phyloP scores from a whole-genome alignment of 306 rosid species.

The Cicer cuneatum region DNA sequence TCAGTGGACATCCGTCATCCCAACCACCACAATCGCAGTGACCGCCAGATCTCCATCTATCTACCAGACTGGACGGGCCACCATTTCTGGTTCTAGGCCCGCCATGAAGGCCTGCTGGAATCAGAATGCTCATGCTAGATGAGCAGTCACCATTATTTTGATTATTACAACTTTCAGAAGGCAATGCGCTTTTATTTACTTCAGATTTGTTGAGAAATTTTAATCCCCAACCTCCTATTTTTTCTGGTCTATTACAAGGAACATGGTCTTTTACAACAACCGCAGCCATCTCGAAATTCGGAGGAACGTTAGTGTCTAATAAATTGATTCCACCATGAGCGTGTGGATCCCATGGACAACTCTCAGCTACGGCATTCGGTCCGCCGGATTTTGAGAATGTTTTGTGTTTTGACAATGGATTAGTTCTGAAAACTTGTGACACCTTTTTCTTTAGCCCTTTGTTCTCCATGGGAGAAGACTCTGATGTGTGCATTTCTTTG shows the following conservation, averaged over 20 bases:
- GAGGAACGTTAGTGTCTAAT: constrained; percentile 56
- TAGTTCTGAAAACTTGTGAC: constrained; percentile 64
- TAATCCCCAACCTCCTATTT: constrained; percentile 95
- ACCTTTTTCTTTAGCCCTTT: constrained; percentile 77
- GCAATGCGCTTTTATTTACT: constrained; percentile 45
- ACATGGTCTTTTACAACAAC: constrained; percentile 75
- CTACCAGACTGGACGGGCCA: constrained; percentile 85
- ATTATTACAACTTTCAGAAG: constrained; percentile 52
- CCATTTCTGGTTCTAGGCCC: constrained; percentile 79
- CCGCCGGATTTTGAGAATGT: constrained; percentile 58
- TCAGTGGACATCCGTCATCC: constrained; percentile 95
- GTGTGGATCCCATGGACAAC: constrained; percentile 58
- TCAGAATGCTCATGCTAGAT: constrained; percentile 68
- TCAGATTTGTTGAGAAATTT: constrained; percentile 79
- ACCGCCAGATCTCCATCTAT: constrained; percentile 93
- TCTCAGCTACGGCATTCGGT: constrained; percentile 47
- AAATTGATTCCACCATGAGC: constrained; percentile 44
- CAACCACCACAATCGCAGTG: constrained; percentile 98
- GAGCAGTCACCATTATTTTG: constrained; percentile 60
- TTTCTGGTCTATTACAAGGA: constrained; percentile 49
- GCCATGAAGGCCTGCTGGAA: constrained; percentile 92
- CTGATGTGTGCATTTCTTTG: constrained; percentile 56
- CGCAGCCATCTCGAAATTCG: constrained; percentile 87
- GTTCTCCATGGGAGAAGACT: constrained; percentile 58
- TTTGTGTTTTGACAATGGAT: constrained; percentile 63